phyloP scores from a whole-genome alignment of 805 yeast species.

The Ogataea minuta region DNA sequence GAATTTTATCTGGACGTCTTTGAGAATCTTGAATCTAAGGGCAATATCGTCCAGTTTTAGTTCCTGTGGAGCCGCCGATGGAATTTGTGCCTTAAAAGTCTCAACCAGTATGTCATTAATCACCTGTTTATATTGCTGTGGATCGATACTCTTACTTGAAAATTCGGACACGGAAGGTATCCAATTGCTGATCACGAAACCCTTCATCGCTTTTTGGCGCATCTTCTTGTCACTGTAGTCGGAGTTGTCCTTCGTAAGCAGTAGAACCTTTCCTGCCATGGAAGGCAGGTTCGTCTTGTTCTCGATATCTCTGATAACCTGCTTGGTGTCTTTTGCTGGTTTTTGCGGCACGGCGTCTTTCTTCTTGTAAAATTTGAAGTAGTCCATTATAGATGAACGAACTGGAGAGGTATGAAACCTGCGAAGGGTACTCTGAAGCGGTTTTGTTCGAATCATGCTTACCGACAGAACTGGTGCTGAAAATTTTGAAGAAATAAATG shows the following conservation, averaged over 20 bases:
- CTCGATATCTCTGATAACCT: conserved; percentile 33
- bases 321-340: conserved; percentile 23
- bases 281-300: conserved; percentile 18
- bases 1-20: conserved; percentile 46
- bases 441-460: conserved; percentile 5
- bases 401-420: conserved; percentile 18
- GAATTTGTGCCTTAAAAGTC: conserved; percentile 14
- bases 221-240: conserved; percentile 22
- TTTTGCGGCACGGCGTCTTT: conserved; percentile 17
- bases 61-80: not conserved
- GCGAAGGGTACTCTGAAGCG: conserved; percentile 1
- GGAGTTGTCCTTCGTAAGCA: conserved; percentile 33
- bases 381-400: conserved; percentile 29
- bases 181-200: conserved; percentile 33
- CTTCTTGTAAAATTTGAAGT: conserved; percentile 32
- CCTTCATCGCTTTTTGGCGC: conserved; percentile 27
- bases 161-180: conserved; percentile 27
- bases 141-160: conserved; percentile 8
- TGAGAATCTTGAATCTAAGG: conserved; percentile 49
- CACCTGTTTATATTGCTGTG: conserved; percentile 13
- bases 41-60: conserved; percentile 39
- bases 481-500: no score
- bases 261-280: conserved; percentile 22
- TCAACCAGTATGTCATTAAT: conserved; percentile 19
- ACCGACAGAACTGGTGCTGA: no score